Base-by-base conservation (phyloP, 805 yeast species). In the Yarrowia sp. region DNA sequence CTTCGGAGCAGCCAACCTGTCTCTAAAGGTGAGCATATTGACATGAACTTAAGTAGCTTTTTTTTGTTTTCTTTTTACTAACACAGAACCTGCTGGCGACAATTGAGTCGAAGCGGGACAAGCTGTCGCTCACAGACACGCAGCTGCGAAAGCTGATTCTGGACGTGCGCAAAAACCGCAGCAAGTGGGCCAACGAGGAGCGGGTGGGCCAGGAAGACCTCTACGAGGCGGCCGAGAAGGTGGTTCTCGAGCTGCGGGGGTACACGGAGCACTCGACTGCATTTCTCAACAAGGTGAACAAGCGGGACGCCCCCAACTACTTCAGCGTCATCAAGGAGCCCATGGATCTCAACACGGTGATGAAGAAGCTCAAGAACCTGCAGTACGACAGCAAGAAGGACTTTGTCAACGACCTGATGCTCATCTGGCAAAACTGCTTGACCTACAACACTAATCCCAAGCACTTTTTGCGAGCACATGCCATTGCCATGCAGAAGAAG, bases 111-210 rank as follows among this genome's bases (percentile, higher is more conserved):
- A 86, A 89, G 69, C 85, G 97, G 73, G 91, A 91, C n/a, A 85
- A 86, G 69, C 80, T 94, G 68, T 73, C 76, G 2, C 80, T 95
- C 39, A 87, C 91, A 12, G 98, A 94, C 74, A 81, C 85, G 68
- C 98, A 95, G 75, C 84, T 95, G 68, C 86, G 94, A 69, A 89
- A 89, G 69, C 81, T 95, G 70, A 88, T 95, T 66, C 85, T 91
- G 84, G 99, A 95, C 75, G 98, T 95, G 10, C 83, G 98, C 61
- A 95, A 93, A 73, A 94, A 93, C 75, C 82, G 98, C 69, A 96
- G 98, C 0, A 95, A 95, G 78, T 95, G 99, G 99, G 96, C 98
- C 9, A 91, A 91, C 68, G 98, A 95, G 75, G 97, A 93, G 68
- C 84, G 90, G 70, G 87, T 95, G 52, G 99, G 99, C 8, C 99